A percentile compares a stretch with the other conserved stretches of the same genome.
Evolutionary conservation across 371 early-diverging fungal species (phyloP).

Genomic region (Rhizopus microsporus): DNA sequence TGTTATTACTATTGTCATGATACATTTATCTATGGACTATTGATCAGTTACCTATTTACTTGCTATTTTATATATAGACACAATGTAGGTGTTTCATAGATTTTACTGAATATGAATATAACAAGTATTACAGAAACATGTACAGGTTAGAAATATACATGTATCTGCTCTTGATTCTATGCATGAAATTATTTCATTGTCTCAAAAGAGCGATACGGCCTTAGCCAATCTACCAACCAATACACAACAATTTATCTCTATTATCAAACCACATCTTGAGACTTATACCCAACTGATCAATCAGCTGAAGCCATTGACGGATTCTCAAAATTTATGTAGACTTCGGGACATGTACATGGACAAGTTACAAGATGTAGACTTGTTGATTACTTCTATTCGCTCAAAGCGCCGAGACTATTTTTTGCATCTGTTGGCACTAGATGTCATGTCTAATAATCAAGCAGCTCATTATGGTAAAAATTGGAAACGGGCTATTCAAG

Average conservation of each 20-base stretch:
- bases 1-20: not conserved
- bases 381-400: slow-evolving; percentile 23
- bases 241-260: not conserved
- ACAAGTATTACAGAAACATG: slow-evolving; percentile 27
- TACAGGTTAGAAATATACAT: slow-evolving; percentile 36
- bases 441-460: slow-evolving; percentile 43
- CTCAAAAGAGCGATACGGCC: slow-evolving; percentile 31
- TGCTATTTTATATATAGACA: slow-evolving; percentile 24
- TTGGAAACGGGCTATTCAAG: slow-evolving; percentile 34
- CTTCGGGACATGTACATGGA: slow-evolving; percentile 44
- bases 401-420: slow-evolving; percentile 45
- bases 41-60: not conserved
- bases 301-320: slow-evolving; percentile 28
- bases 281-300: slow-evolving; percentile 17
- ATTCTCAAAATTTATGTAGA: slow-evolving; percentile 29
- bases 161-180: slow-evolving; percentile 31
- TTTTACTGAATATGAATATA: not conserved
- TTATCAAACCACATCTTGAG: slow-evolving; percentile 22
- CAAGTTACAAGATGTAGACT: slow-evolving; percentile 20
- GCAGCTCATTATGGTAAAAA: slow-evolving; percentile 37
- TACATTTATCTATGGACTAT: not conserved
- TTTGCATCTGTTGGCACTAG: slow-evolving; percentile 41
- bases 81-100: slow-evolving; percentile 12
- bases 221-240: slow-evolving; percentile 9
- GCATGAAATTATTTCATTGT: slow-evolving; percentile 30